These are phyloP conservation scores for Seiridium cupressi DNA, from an alignment of 2,329 filamentous ascomycete species.

Conservation along the genomic window DNA sequence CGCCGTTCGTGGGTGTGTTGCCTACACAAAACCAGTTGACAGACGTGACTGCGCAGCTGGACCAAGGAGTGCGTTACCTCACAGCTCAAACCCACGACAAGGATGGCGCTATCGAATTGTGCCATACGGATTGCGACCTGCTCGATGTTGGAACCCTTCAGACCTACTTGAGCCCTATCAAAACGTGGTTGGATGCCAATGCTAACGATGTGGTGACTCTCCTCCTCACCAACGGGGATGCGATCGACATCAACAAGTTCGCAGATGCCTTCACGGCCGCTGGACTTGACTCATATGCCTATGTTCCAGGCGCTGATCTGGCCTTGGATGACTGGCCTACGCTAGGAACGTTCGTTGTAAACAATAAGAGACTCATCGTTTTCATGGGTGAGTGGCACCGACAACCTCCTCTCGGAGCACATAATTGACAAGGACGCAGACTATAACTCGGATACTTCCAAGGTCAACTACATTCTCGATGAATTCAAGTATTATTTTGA, in stretches of 20 bases:
- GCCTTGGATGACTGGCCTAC: conserved; percentile 65
- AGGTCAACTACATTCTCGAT: conserved; percentile 61
- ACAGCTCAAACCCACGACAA: conserved; percentile 62
- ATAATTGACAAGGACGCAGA: conserved; percentile 40
- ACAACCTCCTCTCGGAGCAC: conserved; percentile 8
- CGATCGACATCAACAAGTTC: conserved; percentile 54
- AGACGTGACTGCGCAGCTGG: conserved; percentile 55
- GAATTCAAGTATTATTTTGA: conserved; percentile 70
- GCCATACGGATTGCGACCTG: conserved; percentile 62
- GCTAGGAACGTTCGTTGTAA: conserved; percentile 61
- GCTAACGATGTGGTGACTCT: conserved; percentile 61
- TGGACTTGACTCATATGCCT: conserved; percentile 57
- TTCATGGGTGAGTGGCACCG: conserved; percentile 58
- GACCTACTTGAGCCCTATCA: conserved; percentile 54
- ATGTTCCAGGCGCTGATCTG: conserved; percentile 42
- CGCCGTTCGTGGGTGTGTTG: conserved; percentile 57
- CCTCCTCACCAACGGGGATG: conserved; percentile 61
- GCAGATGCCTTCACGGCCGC: conserved; percentile 51
- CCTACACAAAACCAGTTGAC: conserved; percentile 60
- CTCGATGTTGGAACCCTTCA: conserved; percentile 58
- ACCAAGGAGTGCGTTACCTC: conserved; percentile 62
- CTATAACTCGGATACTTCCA: conserved; percentile 47
- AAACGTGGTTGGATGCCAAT: conserved; percentile 58
- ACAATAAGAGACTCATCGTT: conserved; percentile 62
- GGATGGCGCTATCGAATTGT: conserved; percentile 53